Base-by-base conservation (phyloP, 306 rosid genomes). In the Corylus avellana region DNA sequence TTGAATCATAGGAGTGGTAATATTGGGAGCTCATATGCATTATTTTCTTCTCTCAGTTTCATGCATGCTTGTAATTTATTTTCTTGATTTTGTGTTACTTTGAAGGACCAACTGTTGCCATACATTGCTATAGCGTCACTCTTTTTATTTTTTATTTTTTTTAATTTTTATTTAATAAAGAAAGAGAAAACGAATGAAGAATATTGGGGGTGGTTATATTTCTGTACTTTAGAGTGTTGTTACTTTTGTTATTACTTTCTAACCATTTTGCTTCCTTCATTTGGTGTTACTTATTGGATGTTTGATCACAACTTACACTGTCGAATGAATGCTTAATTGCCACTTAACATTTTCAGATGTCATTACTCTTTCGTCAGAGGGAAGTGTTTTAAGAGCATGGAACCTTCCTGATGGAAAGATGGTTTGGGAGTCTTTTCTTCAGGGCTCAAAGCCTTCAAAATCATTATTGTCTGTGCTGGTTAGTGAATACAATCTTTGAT, bases 371-470 rank as follows among this genome's bases (percentile, higher is more conserved):
- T 96, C 98, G 16, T 91, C 97, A 8, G 87, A 85, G 78, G 99
- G 98, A 70, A 88, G 88, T 78, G 78, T 90, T 76, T 80, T 96
- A 85, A 89, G 98, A 87, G 98, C 98, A 59, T 96, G 99, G 99
- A 96, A 90, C 90, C 94, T 93, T 85, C 94, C 98, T 53, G 99
- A 96, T 85, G 99, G 99, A 49, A 98, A 93, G 89, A 90, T 96
- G 98, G 98, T 90, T 74, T 96, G 99, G 99, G 93, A 93, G 85
- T 87, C 96, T 76, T 84, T 63, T 77, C 89, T 96, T 75, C 89
- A 78, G 54, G 97, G 94, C 74, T 82, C 93, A 37, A 83, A 83
- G 77, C 68, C 81, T 29, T 89, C 99, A 35, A 91, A 93, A 76
- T 87, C 98, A 49, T 78, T 93, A 77, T 74, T 93, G 80, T 70